Evolutionary conservation across 2,329 filamentous ascomycete genomes (phyloP).

Genomic region (Xylariaceae sp.): DNA sequence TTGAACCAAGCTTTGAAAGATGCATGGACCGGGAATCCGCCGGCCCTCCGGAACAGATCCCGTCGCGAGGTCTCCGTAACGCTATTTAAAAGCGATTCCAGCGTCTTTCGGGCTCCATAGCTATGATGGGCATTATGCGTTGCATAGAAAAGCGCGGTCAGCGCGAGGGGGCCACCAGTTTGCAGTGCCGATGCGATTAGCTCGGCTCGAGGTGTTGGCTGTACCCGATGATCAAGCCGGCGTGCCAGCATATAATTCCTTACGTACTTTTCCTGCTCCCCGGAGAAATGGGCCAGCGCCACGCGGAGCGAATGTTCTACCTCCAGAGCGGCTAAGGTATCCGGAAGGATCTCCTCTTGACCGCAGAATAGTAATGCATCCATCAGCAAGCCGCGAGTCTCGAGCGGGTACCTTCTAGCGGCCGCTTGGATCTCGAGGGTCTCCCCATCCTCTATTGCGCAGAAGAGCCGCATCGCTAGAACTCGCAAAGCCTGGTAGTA

Average conservation of each 20-base stretch:
- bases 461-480: neutral
- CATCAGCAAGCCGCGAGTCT: neutral
- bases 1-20: conserved; percentile 5
- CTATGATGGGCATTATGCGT: too few relatives aligned
- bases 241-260: conserved; percentile 4
- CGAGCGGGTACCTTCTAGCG: neutral
- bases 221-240: conserved; percentile 2
- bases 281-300: neutral
- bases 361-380: neutral
- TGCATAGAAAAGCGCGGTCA: conserved; percentile 8
- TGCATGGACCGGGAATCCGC: neutral
- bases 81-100: too few relatives aligned
- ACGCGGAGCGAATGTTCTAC: neutral
- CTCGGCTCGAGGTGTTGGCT: neutral
- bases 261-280: conserved; percentile 4
- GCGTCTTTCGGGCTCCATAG: too few relatives aligned
- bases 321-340: neutral
- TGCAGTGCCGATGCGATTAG: neutral
- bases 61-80: too few relatives aligned
- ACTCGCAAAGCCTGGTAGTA: too few relatives aligned
- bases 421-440: neutral
- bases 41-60: too few relatives aligned
- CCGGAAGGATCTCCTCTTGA: neutral
- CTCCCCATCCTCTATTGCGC: neutral
- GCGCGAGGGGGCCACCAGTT: neutral